Percentiles rank a stretch among this genome's conserved stretches.
Evolutionary conservation across 257 asterid species (phyloP).

Genomic region (Jasminum sambac): DNA sequence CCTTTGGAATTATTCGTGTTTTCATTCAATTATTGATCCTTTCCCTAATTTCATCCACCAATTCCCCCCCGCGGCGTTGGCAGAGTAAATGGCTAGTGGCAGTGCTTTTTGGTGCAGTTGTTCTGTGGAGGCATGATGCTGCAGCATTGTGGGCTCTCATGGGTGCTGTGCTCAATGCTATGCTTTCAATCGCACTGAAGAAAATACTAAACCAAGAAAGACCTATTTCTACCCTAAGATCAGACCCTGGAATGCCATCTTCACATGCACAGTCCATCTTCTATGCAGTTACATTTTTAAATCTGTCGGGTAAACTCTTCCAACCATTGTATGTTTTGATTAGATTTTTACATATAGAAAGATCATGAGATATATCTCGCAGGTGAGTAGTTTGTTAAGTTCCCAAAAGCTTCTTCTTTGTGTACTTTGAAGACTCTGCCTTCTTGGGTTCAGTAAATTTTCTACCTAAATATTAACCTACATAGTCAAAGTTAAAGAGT

Average conservation of each 20-base stretch:
- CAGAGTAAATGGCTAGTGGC: constrained; percentile 59
- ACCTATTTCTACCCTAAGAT: constrained; percentile 42
- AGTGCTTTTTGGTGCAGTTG: constrained; percentile 29
- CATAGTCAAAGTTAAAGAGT: no score
- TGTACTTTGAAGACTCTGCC: neutral
- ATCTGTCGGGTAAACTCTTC: constrained; percentile 36
- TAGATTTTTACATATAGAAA: neutral
- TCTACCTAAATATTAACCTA: no score
- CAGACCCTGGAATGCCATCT: constrained; percentile 74
- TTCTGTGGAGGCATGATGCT: constrained; percentile 52
- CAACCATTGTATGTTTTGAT: neutral
- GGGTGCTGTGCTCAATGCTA: constrained; percentile 43
- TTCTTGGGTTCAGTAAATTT: neutral
- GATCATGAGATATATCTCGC: neutral
- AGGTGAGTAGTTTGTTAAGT: neutral
- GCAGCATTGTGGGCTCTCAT: constrained; percentile 45
- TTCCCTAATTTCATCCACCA: neutral
- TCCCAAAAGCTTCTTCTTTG: neutral
- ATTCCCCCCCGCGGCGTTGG: constrained; percentile 24
- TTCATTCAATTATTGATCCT: neutral
- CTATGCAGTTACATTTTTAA: constrained; percentile 29
- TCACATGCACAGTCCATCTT: constrained; percentile 56
- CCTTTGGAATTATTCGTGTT: neutral
- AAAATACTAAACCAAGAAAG: constrained; percentile 49
- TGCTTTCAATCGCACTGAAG: constrained; percentile 37